Evolutionary conservation across 2,329 filamentous ascomycete genomes (phyloP), one percentile per base, ranked within the genome.

Genomic region (Claviceps sp.): DNA sequence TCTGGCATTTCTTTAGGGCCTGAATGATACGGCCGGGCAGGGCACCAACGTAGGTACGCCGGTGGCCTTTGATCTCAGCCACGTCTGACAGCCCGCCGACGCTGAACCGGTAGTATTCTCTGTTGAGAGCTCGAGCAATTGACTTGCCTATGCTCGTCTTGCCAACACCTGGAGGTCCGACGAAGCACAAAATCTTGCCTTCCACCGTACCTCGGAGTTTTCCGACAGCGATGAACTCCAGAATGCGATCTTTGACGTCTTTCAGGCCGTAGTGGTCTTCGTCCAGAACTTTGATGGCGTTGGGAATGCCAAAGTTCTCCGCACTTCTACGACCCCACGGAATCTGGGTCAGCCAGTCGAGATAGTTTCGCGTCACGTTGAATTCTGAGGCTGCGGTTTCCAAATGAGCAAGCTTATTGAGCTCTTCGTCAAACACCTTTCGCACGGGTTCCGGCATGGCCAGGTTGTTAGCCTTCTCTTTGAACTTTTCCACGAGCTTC

Each of bases 141-240:
- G 90, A 97, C 68, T 98, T 98, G 65, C 93, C 93, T 59, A 98
- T 98, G 67, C 90, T 96, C 2, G 93, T 98, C 75, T 98, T 98
- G 61, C 93, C 93, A 26, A 98, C 93, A 73, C 93, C 93, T 18
- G 93, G 93, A 50, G 93, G 93, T 1, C 93, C 93, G 52, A 98
- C 94, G 64, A 98, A 91, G 70, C 93, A 98, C 41, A 98, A 74
- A 51, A 98, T 98, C 72, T 98, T 98, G 65, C 93, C 93, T 68
- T 98, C 93, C 0, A 98, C 93, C 0, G 91, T 96, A 42, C 94
- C 93, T 47, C 93, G 85, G 30, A 98, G 81, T 71, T 98, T 98
- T 38, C 93, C 93, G 5, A 98, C 93, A 0, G 93, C 93, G 60
- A 98, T 98, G 63, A 98, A 98, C 66, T 98, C 93, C 8, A 98